Evolutionary conservation across 2,329 filamentous ascomycete species (phyloP), one percentile per base, ranked within the genome.

Genomic region (Monosporascus sp.): DNA sequence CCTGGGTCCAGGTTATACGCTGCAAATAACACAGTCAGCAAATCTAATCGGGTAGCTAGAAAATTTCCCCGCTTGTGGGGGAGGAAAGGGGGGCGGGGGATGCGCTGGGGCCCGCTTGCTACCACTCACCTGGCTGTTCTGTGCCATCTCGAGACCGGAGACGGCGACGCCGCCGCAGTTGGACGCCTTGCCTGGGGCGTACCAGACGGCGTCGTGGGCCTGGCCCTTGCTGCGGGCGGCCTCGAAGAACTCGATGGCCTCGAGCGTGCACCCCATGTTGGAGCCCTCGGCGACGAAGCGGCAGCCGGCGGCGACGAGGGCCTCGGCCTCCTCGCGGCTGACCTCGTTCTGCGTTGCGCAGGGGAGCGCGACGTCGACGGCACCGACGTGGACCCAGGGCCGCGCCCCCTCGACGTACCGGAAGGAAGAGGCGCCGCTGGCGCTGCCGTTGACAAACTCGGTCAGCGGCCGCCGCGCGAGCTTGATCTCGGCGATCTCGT

Each of bases 181-280:
- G 77, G 93, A 90, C 34, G 94, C 94, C 84, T 97, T 97, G 64
- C 91, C 93, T 49, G 93, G 93, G 19, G 89, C 94, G 74, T 97
- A 97, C 94, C 94, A 99, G 73, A 96, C 85, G 56, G 90, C 84
- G 7, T 76, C 71, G 50, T 75, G 74, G 60, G 83, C 84, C 78
- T 90, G 85, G 71, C 83, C 83, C 70, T 79, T 84, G 64, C 92
- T 56, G 17, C 59, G 83, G 66, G 86, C 79, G 19, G 80, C 82
- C 83, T 97, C 93, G 72, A 97, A 97, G 61, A 91, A 79, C 67
- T 96, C 89, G 67, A 99, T 97, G 63, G 93, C 93, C 61, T 89
- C 91, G 76, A 94, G 91, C 36, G 92, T 97, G 81, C 91, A 97
- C 60, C 94, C 94, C 94, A 99, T 97, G 85, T 97, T 97, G 76